Conservation (phyloP, 164 flowering plant species). For the Aristolochia fimbriata region DNA sequence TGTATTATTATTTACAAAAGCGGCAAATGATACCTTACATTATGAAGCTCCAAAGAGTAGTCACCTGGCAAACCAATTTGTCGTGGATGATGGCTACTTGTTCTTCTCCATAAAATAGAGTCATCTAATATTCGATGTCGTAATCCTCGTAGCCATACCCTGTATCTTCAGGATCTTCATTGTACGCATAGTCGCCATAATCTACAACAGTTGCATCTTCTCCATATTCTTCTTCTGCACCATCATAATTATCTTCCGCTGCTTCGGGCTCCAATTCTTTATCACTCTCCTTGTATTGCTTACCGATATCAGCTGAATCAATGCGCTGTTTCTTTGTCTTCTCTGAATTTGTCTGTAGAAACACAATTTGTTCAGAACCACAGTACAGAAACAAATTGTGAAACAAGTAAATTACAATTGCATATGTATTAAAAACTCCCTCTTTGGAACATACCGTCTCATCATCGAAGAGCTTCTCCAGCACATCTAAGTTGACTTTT, state of each 20-base stretch:
- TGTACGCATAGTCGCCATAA: constrained; percentile 5
- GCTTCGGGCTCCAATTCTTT: constrained; percentile 1
- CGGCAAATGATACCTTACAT: too few relatives aligned
- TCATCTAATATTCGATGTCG: constrained; percentile 5
- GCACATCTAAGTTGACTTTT: constrained; percentile 49
- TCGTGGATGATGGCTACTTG: not conserved
- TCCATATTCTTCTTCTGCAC: constrained; percentile 9
- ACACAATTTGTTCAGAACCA: not conserved
- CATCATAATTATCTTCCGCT: constrained; percentile 3
- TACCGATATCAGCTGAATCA: constrained; percentile 6
- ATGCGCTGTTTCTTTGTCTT: constrained; percentile 14
- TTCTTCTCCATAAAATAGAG: not conserved
- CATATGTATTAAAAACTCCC: not conserved
- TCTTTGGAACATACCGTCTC: constrained; percentile 18
- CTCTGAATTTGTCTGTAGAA: constrained; percentile 3
- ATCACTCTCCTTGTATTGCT: not conserved
- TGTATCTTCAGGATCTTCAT: constrained; percentile 14
- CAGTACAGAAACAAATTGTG: not conserved
- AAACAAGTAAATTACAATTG: not conserved
- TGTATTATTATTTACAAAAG: too few relatives aligned
- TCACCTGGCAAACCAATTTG: too few relatives aligned
- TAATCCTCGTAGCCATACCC: constrained; percentile 12
- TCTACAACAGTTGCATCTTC: constrained; percentile 10
- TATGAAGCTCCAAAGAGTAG: too few relatives aligned
- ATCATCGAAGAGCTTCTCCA: constrained; percentile 49